Percentiles rank a stretch among this genome's conserved stretches.
Conservation (phyloP, 257 asterid species). For the Lantana camara region DNA sequence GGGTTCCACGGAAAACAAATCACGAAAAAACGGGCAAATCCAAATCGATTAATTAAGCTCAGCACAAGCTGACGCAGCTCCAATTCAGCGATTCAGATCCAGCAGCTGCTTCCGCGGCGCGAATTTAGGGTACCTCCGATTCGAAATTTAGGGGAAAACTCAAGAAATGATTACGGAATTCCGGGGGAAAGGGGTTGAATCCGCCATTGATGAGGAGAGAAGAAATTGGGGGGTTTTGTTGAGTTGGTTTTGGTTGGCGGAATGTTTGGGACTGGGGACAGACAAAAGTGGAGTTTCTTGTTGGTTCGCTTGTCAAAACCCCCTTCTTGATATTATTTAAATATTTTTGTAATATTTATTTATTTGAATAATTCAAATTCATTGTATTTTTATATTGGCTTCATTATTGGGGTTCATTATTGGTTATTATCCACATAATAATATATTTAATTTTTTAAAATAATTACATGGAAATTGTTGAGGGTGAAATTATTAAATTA, state of each 20-base stretch:
- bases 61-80: constrained; percentile 24
- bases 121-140: constrained; percentile 26
- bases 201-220: constrained; percentile 36
- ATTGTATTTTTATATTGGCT: constrained; percentile 10
- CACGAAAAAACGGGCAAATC: too few species aligned
- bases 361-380: too few species aligned
- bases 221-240: constrained; percentile 32
- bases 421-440: too few species aligned
- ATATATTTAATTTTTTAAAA: too few species aligned
- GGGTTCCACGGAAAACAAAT: too few species aligned
- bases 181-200: constrained; percentile 25
- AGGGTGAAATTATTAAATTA: too few species aligned
- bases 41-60: constrained; percentile 17
- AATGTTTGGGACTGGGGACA: constrained; percentile 28
- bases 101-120: constrained; percentile 21
- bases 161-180: constrained; percentile 6
- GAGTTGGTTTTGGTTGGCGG: constrained; percentile 47
- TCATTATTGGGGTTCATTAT: constrained; percentile 5
- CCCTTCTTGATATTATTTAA: background rate
- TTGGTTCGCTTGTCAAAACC: constrained; percentile 41
- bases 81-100: constrained; percentile 44
- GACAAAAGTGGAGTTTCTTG: constrained; percentile 29
- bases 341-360: background rate
- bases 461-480: too few species aligned
- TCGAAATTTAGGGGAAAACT: constrained; percentile 19